Base-by-base conservation (phyloP, 495 filamentous ascomycete genomes). In the Letharia columbiana region DNA sequence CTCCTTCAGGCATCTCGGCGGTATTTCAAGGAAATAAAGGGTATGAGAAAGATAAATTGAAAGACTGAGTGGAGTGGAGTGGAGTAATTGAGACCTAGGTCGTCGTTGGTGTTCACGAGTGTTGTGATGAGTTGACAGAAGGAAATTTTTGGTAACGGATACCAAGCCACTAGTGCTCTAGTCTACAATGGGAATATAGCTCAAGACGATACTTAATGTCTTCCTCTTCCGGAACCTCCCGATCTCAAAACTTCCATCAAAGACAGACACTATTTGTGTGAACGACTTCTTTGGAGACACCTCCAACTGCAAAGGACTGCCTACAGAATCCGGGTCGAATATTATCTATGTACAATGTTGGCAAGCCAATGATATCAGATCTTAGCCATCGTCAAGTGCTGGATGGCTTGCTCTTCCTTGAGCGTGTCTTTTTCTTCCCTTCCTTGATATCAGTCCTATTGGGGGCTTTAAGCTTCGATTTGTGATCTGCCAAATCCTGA, bases 1-100 rank as follows among this genome's bases (percentile, higher is more conserved):
- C 79, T 78, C 79, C 79, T 65, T 75, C 72, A 68, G 76, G 70
- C 81, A 83, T 83, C 71, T 71, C 82, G 77, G 77, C 78, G 71
- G 75, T 75, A 77, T 73, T 76, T 75, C 68, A 70, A 74, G 66
- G 70, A 75, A 35, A 75, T 75, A 75, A 54, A 69, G 59, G 61
- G 57, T 41, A 65, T 56, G 37, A 23, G 66, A 67, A 52, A 69
- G 60, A 61, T 41, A 60, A 47, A 68, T 31, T 39, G 57, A 63
- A 71, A 69, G 66, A 65, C 69, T 62, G 68, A 69, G 50, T 35
- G 13, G 52, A 33, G 60, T 66, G 54, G 70, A 71, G 67, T 68
- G 69, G 67, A 69, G 71, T 66, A 47, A 44, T 58, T 66, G 31
- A 63, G 49, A 37, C 23, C 59, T 47, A 35, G 60, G 47, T 56